Base-by-base conservation (phyloP, 1,284 basidiomycete genomes). In the Ustilago hordei region DNA sequence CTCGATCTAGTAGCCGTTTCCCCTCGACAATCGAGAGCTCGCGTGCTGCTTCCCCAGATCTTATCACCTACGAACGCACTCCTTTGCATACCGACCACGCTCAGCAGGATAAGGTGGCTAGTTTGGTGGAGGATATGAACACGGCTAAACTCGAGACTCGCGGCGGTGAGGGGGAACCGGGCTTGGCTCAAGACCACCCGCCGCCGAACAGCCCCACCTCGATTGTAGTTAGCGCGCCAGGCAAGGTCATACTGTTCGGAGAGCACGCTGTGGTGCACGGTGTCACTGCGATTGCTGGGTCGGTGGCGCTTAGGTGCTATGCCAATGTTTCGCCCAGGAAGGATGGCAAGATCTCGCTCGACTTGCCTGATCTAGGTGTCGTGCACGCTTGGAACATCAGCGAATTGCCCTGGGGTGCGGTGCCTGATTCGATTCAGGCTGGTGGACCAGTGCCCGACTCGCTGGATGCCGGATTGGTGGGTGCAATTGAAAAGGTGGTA, bases 221-320 rank as follows among this genome's bases (percentile, higher is more conserved):
- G 34, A 55, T 86, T 19, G 64, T 82, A 1, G 84, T 85, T 48
- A 82, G 80, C 43, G 83, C 97, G 7, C 97, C 97, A 8, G 97
- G 97, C 52, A 99, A 99, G 87, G 93, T 99, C 73, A 99, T 99
- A 79, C 87, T 99, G 66, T 99, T 99, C 80, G 97, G 97, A 60
- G 97, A 99, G 88, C 97, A 99, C 87, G 97, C 97, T 17, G 97
- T 99, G 60, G 97, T 99, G 28, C 93, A 99, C 86, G 97, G 97
- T 63, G 93, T 95, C 62, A 97, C 95, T 67, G 97, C 97, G 6
- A 91, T 99, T 57, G 97, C 96, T 11, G 95, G 95, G 31, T 92
- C 95, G 11, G 93, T 99, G 36, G 94, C 96, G 86, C 91, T 99
- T 68, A 92, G 97, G 58, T 99, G 96, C 87, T 99, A 95, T 87